Evolutionary conservation across 2,329 filamentous ascomycete genomes (phyloP), one percentile per base, ranked within the genome.

Genomic region (Magnaporthales sp.): DNA sequence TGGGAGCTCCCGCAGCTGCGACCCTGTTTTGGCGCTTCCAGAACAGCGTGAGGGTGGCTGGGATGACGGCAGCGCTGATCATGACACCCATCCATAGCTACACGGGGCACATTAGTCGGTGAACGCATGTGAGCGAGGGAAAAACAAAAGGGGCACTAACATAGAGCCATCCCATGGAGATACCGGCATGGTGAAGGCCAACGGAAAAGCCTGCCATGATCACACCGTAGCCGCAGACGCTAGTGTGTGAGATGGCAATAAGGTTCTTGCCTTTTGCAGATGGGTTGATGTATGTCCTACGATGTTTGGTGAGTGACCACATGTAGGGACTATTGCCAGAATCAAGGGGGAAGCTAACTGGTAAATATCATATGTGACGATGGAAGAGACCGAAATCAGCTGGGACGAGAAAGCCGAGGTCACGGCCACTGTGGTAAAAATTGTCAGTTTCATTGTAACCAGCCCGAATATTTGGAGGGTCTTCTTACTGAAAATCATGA

Each of bases 351-450:
- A 58, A 58, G 24, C 54, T 58, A 3, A 58, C 54, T 58, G 54
- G 78, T 95, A 96, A 70, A 95, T 84, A 73, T 96, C 92, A 75
- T 95, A 96, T 0, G 92, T 96, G 77, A 89, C 88, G 77, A 96
- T 96, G 9, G 90, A 93, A 1, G 91, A 94, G 0, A 96, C 91
- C 2, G 93, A 91, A 67, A 97, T 94, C 6, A 96, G 80, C 75
- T 96, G 91, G 0, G 92, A 89, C 1, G 90, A 93, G 69, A 90
- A 91, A 0, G 92, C 91, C 1, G 88, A 92, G 0, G 93, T 96
- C 26, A 96, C 92, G 26, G 93, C 93, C 88, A 96, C 92, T 58
- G 22, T n/a, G n/a, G 54, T 1, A 2, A n/a, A 26, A 26, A 4
- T 13, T 24, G 54, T 58, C 54, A 58, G 54, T 58, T 58, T 26